Percentiles rank a stretch among this genome's conserved stretches.
phyloP scores from a whole-genome alignment of 2,329 filamentous ascomycete species.

The Colletotrichum liaoningense region DNA sequence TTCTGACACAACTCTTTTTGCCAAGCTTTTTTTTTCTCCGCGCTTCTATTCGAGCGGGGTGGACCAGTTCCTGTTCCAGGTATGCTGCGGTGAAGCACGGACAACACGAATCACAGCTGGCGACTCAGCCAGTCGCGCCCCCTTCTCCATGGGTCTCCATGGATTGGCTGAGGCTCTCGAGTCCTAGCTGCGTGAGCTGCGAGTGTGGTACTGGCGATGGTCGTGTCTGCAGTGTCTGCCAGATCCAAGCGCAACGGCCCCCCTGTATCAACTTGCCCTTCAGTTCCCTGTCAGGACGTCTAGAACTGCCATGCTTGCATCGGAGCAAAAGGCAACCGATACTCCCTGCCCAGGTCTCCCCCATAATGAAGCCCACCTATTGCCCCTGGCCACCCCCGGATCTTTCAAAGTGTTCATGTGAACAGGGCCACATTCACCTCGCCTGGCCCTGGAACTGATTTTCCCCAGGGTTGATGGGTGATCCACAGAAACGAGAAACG shows the following conservation, averaged over 20 bases:
- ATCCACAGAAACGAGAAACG: conserved; percentile 16
- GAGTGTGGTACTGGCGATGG: not conserved
- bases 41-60: not conserved
- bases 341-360: conserved; percentile 2
- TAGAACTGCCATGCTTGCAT: conserved; percentile 7
- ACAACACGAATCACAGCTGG: conserved; percentile 7
- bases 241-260: conserved; percentile 11
- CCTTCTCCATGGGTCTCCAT: conserved; percentile 9
- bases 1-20: conserved; percentile 1
- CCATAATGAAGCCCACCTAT: not conserved
- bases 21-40: conserved; percentile 26
- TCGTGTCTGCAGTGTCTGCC: not conserved
- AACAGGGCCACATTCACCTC: not conserved
- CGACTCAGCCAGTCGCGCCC: conserved; percentile 4
- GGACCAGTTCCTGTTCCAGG: conserved; percentile 15
- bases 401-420: not conserved
- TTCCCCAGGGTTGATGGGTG: not conserved
- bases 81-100: conserved; percentile 18
- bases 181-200: not conserved
- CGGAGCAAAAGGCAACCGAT: conserved; percentile 24
- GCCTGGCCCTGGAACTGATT: not conserved
- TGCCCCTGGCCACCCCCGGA: conserved; percentile 1
- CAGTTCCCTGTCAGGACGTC: not conserved
- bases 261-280: conserved; percentile 8
- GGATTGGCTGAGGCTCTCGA: conserved; percentile 1